Conservation (phyloP, 176 grass and related monocot genomes). For the Elymus sibiricus region DNA sequence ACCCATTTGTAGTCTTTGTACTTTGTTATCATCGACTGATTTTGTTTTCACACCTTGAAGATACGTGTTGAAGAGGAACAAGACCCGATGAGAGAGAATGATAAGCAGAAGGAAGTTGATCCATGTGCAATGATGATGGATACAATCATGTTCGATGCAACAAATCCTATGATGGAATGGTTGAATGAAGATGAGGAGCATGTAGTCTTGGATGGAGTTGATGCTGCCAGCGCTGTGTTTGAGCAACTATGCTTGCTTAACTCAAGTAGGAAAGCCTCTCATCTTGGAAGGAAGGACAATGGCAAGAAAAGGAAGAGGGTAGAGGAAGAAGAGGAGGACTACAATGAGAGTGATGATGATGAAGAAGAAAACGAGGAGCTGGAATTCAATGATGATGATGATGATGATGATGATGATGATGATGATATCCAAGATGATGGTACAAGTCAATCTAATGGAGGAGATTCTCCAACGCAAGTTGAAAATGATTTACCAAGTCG, state of each 20-base stretch:
- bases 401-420: no score
- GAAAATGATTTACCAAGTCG: no score
- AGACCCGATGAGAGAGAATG: background rate
- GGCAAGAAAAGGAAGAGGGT: background rate
- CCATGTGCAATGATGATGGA: no score
- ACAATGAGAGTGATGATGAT: background rate
- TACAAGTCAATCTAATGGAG: no score
- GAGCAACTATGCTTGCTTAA: background rate
- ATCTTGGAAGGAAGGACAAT: background rate
- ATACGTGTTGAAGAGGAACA: background rate
- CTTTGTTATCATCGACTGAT: background rate
- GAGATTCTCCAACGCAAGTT: no score
- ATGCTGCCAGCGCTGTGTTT: background rate
- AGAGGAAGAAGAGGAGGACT: background rate
- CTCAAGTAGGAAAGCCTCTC: background rate
- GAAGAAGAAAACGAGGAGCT: background rate
- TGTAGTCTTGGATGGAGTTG: no score
- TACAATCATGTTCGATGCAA: no score
- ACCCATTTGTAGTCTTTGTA: background rate
- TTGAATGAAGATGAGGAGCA: no score
- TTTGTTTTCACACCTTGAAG: background rate
- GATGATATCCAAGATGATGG: no score
- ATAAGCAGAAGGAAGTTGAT: no score
- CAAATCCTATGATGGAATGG: no score
- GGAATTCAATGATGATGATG: background rate